Conservation (phyloP, 1,284 basidiomycete species). For the Leccinum insolens region DNA sequence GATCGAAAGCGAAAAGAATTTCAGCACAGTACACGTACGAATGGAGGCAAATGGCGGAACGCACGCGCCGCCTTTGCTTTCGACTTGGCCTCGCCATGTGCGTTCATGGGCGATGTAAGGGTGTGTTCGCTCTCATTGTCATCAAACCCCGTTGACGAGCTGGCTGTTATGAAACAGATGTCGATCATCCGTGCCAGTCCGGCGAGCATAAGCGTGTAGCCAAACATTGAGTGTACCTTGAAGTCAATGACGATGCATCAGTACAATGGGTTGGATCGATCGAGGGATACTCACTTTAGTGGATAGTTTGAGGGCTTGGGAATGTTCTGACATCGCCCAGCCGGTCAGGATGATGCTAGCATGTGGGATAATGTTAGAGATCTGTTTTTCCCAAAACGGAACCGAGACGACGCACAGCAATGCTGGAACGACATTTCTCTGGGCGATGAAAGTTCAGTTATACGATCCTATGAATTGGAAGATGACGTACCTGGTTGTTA, state of each 20-base stretch:
- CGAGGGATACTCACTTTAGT: too few relatives aligned
- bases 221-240: slow-evolving; percentile 84
- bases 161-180: slow-evolving; percentile 74
- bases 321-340: slow-evolving; percentile 94
- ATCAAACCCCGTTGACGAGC: slow-evolving; percentile 27
- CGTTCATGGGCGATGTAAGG: slow-evolving; percentile 40
- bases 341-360: slow-evolving; percentile 85
- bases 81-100: slow-evolving; percentile 15
- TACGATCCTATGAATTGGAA: background rate
- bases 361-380: background rate
- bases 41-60: slow-evolving; percentile 86
- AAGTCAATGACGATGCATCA: slow-evolving; percentile 12
- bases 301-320: too few relatives aligned
- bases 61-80: slow-evolving; percentile 51
- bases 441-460: background rate
- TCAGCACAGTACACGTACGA: slow-evolving; percentile 58
- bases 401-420: slow-evolving; percentile 64
- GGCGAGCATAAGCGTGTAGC: slow-evolving; percentile 84
- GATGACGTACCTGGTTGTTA: slow-evolving; percentile 64
- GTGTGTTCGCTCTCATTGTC: slow-evolving; percentile 70
- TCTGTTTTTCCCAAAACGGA: slow-evolving; percentile 6
- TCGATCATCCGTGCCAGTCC: slow-evolving; percentile 85
- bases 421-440: slow-evolving; percentile 83
- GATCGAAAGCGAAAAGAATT: background rate
- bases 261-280: too few relatives aligned